Evolutionary conservation across 768 basidiomycete genomes (phyloP), one percentile per base, ranked within the genome.

Genomic region (Pilatotrama ljubarskyi): DNA sequence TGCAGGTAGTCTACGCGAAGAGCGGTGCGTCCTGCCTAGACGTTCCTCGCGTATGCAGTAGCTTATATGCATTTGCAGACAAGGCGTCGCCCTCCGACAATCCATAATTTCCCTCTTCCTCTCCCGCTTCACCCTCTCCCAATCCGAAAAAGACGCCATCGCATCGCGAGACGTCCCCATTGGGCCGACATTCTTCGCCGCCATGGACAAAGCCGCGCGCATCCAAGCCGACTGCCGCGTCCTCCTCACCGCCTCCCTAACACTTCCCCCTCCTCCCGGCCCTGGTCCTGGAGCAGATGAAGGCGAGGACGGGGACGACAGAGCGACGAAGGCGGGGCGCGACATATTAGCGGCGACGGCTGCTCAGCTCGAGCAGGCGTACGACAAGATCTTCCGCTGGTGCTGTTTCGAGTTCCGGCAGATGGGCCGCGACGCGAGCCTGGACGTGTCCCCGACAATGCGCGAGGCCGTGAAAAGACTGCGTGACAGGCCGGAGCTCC

Each of bases 271-370:
- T 2, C 40, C 55, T 8, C 22, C 18, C 1, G 29, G 11, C 18
- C 11, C 26, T 4, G n/a, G 17, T 22, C 22, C 14, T 9, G 29
- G 49, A n/a, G 36, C 20, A 11, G 55, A 38, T 11, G 55, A 57
- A 5, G 55, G 15, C 7, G 47, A 57, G 17, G 55, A 57, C n/a
- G 49, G 50, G 9, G 51, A 58, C 10, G 61, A 63, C 51, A 25
- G 61, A 20, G 61, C 57, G 13, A 58, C 61, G 9, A 58, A 58
- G 47, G 61, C 61, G 64, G 97, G 95, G 3, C 74, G 92, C 44
- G 96, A 98, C 68, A 93, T 98, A 59, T 93, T 98, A 85, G 77
- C 88, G 0, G 78, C 85, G 8, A 97, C 93, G 0, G 86, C 89
- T 0, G 78, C 85, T 9, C 82, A 92, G 62, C 84, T 98, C 44